Percentiles rank a stretch among this genome's conserved stretches.
Conservation (phyloP, 345 rosid genomes). For the Microthlaspi erraticum region DNA sequence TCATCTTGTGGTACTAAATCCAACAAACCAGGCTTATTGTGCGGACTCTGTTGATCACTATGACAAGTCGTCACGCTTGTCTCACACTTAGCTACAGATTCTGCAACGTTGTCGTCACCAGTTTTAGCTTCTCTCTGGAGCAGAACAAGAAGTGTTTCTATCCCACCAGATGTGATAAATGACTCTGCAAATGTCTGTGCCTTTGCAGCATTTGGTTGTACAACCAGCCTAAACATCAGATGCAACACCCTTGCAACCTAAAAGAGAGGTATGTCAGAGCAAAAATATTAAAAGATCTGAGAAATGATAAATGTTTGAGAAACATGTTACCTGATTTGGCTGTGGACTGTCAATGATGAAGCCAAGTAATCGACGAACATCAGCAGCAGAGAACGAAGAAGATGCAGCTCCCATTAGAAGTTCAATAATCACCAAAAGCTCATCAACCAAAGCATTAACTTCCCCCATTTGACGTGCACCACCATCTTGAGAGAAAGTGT, state of each 20-base stretch:
- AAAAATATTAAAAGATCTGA: not conserved
- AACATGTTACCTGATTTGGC: slow-evolving; percentile 78
- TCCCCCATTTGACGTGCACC: slow-evolving; percentile 80
- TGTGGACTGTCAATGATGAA: slow-evolving; percentile 93
- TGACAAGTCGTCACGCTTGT: slow-evolving; percentile 43
- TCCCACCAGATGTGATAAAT: slow-evolving; percentile 83
- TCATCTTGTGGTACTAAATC: slow-evolving; percentile 44
- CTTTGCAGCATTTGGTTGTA: slow-evolving; percentile 84
- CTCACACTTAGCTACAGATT: slow-evolving; percentile 42
- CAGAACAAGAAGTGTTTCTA: slow-evolving; percentile 94
- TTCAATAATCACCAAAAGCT: slow-evolving; percentile 92
- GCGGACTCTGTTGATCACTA: slow-evolving; percentile 47
- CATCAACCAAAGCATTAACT: slow-evolving; percentile 96
- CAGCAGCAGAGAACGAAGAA: slow-evolving; percentile 68
- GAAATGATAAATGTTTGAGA: slow-evolving; percentile 11
- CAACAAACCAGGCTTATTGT: slow-evolving; percentile 43
- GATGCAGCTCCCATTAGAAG: slow-evolving; percentile 89
- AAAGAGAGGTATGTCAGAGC: slow-evolving; percentile 36
- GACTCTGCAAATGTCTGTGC: slow-evolving; percentile 79
- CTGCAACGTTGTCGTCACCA: slow-evolving; percentile 59
- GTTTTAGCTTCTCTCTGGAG: slow-evolving; percentile 90
- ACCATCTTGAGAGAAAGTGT: slow-evolving; percentile 56
- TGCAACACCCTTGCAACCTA: slow-evolving; percentile 92
- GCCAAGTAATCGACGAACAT: slow-evolving; percentile 78
- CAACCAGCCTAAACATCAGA: slow-evolving; percentile 83